Evolutionary conservation across 2,329 filamentous ascomycete genomes (phyloP).

Genomic region (Aspergillus costaricaensis): DNA sequence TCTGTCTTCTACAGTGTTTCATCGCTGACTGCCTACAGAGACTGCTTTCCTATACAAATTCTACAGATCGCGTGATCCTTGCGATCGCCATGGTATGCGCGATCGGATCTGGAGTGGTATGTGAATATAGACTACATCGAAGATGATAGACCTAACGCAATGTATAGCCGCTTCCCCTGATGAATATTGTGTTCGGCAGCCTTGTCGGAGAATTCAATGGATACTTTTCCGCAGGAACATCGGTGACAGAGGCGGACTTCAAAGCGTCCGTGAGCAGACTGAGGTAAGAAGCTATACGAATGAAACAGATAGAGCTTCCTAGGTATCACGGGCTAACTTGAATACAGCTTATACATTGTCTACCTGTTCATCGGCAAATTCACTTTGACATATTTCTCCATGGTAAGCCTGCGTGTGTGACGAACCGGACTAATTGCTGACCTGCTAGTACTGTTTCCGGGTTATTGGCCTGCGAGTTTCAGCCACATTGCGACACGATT

Average conservation of each 20-base stretch:
- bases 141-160: not conserved
- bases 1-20: not conserved
- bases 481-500: conserved; percentile 52
- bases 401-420: conserved; percentile 36
- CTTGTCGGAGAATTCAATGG: conserved; percentile 58
- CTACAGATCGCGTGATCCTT: conserved; percentile 22
- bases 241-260: conserved; percentile 51
- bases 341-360: conserved; percentile 55
- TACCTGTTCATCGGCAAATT: conserved; percentile 62
- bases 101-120: conserved; percentile 30
- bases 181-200: conserved; percentile 61
- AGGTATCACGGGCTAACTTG: not conserved
- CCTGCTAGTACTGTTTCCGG: conserved; percentile 46
- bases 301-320: too few relatives aligned
- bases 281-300: conserved; percentile 2
- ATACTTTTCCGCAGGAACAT: conserved; percentile 52
- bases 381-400: conserved; percentile 55
- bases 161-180: conserved; percentile 46
- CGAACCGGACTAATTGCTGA: not conserved
- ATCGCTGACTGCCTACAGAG: conserved; percentile 16
- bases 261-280: conserved; percentile 50
- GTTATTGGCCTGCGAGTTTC: conserved; percentile 55
- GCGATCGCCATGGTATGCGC: conserved; percentile 24
- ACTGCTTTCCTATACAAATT: conserved; percentile 25
- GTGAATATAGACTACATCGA: conserved; percentile 9